Base-by-base conservation (phyloP, 1,284 basidiomycete species). In the Hemileia vastatrix region DNA sequence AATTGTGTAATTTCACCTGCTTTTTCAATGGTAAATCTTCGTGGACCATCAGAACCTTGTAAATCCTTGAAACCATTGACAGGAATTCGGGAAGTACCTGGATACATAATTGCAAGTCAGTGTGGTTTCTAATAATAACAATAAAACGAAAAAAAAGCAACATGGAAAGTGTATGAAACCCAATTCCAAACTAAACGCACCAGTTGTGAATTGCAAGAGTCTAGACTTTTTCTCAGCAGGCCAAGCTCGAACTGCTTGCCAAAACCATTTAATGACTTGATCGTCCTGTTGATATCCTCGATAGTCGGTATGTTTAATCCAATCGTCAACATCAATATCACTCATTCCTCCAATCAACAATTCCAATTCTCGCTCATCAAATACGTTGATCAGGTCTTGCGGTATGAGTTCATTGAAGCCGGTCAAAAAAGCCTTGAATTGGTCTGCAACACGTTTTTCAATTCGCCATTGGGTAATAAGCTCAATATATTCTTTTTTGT, bases 251-350 rank as follows among this genome's bases (percentile, higher is more conserved):
- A 98, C 89, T 72, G 90, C 93, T 79, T 97, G 87, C 95, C 95
- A 99, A 84, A 99, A 99, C 95, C 95, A 98, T 76, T 96, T 90
- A 67, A 99, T 90, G 65, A 98, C 94, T 76, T 93, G 87, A 76
- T 94, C 90, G 19, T 59, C 57, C 11, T 49, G 57, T 19, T 59
- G 57, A 45, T 81, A 82, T 54, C 80, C 80, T 56, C 81, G 77
- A 77, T 83, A 83, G 72, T 83, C 81, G 63, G 82, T 83, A 73
- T 82, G 81, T 72, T 82, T 81, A 74, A 80, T 80, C 82, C 82
- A 83, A 70, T 82, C 81, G 68, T 83, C 81, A 21, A 81, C 79
- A 75, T 98, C 94, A 68, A 98, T 96, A 78, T 98, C 94, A 21
- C 90, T 89, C 90, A 98, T 96, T 72, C 95, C 95, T 68, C 95